Conservation (phyloP, 208 protist genomes). For the Angomonas ambiguus region DNA sequence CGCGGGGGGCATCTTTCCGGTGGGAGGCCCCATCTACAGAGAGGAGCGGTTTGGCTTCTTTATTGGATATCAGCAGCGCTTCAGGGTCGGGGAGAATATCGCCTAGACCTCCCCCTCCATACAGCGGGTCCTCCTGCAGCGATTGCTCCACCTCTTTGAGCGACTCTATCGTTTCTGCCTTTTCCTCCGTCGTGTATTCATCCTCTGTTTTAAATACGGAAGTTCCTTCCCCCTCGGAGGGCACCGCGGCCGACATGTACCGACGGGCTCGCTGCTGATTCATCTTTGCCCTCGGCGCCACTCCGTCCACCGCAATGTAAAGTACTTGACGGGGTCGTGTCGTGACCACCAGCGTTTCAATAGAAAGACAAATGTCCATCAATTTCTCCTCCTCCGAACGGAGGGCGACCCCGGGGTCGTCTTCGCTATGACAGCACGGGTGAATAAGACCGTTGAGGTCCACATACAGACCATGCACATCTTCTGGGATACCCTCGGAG, state of each 20-base stretch:
- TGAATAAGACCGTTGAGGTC: slow-evolving; percentile 98
- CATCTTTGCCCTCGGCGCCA: slow-evolving; percentile 99
- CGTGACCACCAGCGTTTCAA: slow-evolving; percentile 96
- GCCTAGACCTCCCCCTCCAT: slow-evolving; percentile 21
- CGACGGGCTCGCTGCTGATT: slow-evolving; percentile 98
- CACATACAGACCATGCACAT: slow-evolving; percentile 89
- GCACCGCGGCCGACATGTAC: slow-evolving; percentile 65
- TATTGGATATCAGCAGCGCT: background rate
- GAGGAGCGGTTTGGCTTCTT: background rate
- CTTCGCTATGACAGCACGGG: slow-evolving; percentile 96
- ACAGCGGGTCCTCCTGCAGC: slow-evolving; percentile 43
- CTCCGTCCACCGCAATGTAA: slow-evolving; percentile 97
- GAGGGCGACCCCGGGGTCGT: slow-evolving; percentile 46
- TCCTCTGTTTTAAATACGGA: slow-evolving; percentile 17
- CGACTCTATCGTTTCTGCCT: slow-evolving; percentile 28
- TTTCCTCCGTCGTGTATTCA: slow-evolving; percentile 49
- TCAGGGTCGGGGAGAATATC: background rate
- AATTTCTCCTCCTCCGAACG: slow-evolving; percentile 79
- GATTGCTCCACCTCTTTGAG: slow-evolving; percentile 40
- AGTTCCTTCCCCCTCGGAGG: slow-evolving; percentile 12
- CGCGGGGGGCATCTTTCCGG: slow-evolving; percentile 6
- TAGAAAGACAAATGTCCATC: slow-evolving; percentile 87
- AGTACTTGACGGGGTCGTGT: slow-evolving; percentile 93
- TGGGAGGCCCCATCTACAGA: background rate
- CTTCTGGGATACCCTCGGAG: slow-evolving; percentile 21